phyloP scores from a whole-genome alignment of 106 monocot species.

The Dendrobium officinale region DNA sequence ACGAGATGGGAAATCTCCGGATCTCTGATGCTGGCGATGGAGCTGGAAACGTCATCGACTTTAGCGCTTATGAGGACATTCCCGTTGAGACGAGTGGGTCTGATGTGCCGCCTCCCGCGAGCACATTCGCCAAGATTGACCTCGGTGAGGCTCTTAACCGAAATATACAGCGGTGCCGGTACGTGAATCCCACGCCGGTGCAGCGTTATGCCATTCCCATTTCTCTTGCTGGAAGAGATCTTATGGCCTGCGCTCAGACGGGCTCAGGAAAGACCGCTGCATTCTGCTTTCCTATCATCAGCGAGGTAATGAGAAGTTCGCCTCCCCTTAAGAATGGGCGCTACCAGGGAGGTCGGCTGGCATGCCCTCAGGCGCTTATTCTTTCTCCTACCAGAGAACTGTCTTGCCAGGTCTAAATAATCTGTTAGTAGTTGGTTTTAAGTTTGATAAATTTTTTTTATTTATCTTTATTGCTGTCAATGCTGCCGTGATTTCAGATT shows the following conservation, averaged over 20 bases:
- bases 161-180: slow-evolving; percentile 87
- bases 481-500: slow-evolving; percentile 27
- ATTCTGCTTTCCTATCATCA: slow-evolving; percentile 96
- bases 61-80: slow-evolving; percentile 96
- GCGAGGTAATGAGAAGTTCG: slow-evolving; percentile 61
- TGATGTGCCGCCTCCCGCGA: slow-evolving; percentile 74
- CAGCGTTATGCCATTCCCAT: slow-evolving; percentile 95
- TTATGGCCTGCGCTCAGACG: slow-evolving; percentile 99
- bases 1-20: background rate
- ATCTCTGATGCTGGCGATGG: background rate
- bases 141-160: slow-evolving; percentile 71
- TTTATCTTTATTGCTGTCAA: background rate
- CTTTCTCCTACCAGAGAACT: slow-evolving; percentile 84
- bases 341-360: slow-evolving; percentile 38
- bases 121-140: slow-evolving; percentile 90
- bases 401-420: slow-evolving; percentile 55
- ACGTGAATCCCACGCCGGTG: slow-evolving; percentile 87
- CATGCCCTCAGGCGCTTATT: slow-evolving; percentile 70
- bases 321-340: slow-evolving; percentile 23
- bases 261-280: slow-evolving; percentile 97
- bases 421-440: background rate
- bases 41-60: slow-evolving; percentile 46
- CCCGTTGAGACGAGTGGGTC: slow-evolving; percentile 82
- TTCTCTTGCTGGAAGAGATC: slow-evolving; percentile 69
- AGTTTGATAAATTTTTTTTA: background rate